Evolutionary conservation across 2,329 filamentous ascomycete genomes (phyloP).

Genomic region (Cordyceps fumosorosea): DNA sequence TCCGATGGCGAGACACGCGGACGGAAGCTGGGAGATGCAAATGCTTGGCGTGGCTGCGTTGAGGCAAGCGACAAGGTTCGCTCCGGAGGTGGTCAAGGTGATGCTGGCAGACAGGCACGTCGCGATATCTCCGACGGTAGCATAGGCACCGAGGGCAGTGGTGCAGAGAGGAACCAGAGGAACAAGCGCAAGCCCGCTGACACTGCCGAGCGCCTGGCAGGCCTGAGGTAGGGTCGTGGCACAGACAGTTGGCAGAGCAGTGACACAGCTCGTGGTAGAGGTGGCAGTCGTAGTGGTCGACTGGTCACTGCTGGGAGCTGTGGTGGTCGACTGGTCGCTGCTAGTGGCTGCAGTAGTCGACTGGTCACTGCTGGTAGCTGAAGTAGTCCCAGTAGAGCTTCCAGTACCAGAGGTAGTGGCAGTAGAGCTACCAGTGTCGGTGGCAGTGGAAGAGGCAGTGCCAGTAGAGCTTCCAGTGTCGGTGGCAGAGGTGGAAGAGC

Average conservation of each 20-base stretch:
- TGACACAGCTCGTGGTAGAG: constrained; percentile 13
- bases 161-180: constrained; percentile 14
- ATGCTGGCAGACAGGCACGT: constrained; percentile 9
- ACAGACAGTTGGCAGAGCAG: constrained; percentile 9
- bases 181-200: constrained; percentile 12
- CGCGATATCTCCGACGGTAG: not conserved
- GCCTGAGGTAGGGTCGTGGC: constrained; percentile 12
- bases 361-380: not conserved
- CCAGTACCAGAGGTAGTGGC: too few relatives aligned
- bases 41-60: constrained; percentile 2
- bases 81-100: constrained; percentile 2
- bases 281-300: not conserved
- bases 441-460: too few relatives aligned
- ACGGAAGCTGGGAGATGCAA: constrained; percentile 14
- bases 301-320: not conserved
- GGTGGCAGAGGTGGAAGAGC: too few relatives aligned
- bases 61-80: constrained; percentile 9
- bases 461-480: too few relatives aligned
- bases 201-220: constrained; percentile 10
- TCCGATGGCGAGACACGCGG: constrained; percentile 8
- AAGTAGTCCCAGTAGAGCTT: not conserved
- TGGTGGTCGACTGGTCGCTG: not conserved
- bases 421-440: too few relatives aligned
- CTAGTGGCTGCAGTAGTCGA: not conserved
- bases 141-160: constrained; percentile 13